A percentile compares a stretch with the other conserved stretches of the same genome.
phyloP scores from a whole-genome alignment of 108 stramenopile genomes.

The Cyclotella choctawhatcheeana region DNA sequence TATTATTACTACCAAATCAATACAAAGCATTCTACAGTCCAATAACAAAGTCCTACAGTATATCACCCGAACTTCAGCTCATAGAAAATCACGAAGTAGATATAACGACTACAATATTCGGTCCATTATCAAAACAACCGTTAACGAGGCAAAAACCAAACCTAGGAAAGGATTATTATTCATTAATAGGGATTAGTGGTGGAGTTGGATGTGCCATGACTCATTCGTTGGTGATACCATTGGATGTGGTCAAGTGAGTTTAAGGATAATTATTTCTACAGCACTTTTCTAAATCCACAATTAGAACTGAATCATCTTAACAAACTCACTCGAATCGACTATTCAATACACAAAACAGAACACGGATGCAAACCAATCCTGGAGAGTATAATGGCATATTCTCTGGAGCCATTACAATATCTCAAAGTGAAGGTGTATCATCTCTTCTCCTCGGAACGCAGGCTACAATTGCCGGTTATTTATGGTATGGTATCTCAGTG shows the following conservation, averaged over 20 bases:
- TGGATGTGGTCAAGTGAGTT: slow-evolving; percentile 75
- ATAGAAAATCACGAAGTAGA: slow-evolving; percentile 63
- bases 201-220: slow-evolving; percentile 91
- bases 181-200: slow-evolving; percentile 83
- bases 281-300: neutral
- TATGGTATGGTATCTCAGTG: slow-evolving; percentile 93
- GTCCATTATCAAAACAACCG: slow-evolving; percentile 61
- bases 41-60: slow-evolving; percentile 32
- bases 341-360: slow-evolving; percentile 5
- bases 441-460: slow-evolving; percentile 85
- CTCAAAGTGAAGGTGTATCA: slow-evolving; percentile 69
- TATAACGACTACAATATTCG: slow-evolving; percentile 66
- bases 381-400: slow-evolving; percentile 55
- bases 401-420: slow-evolving; percentile 63
- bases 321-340: too few relatives aligned
- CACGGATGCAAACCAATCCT: slow-evolving; percentile 76
- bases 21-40: slow-evolving; percentile 31
- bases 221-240: slow-evolving; percentile 88
- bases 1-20: slow-evolving; percentile 47
- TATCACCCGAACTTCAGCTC: slow-evolving; percentile 54
- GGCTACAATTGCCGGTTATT: slow-evolving; percentile 90
- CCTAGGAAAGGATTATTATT: slow-evolving; percentile 56
- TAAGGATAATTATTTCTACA: neutral
- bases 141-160: slow-evolving; percentile 59
- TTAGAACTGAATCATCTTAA: neutral